phyloP scores from a whole-genome alignment of 495 filamentous ascomycete species.

The Hyaloscypha finlandica region DNA sequence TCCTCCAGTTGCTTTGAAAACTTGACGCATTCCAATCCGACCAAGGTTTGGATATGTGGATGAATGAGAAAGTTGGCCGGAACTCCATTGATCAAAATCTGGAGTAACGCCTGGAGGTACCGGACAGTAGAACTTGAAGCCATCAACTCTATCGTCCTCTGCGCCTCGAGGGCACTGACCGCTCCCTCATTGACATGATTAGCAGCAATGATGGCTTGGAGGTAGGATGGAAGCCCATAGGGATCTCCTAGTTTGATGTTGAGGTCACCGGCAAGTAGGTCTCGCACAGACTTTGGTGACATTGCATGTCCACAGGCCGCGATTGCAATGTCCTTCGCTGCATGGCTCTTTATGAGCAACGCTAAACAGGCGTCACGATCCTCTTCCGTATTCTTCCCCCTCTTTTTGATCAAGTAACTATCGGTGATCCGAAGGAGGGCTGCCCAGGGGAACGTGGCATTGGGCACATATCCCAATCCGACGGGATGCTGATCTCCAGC shows the following conservation, averaged over 20 bases:
- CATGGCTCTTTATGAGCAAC: conserved; percentile 1
- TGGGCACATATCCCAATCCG: background rate
- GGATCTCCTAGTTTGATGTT: background rate
- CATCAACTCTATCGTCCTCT: conserved; percentile 5
- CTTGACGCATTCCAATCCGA: background rate
- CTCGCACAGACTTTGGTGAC: conserved; percentile 7
- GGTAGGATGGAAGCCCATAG: background rate
- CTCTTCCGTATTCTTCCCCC: background rate
- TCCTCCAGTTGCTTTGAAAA: background rate
- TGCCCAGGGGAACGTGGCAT: conserved; percentile 10
- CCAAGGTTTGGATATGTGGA: conserved; percentile 1
- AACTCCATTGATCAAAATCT: conserved; percentile 9
- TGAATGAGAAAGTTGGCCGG: conserved; percentile 3
- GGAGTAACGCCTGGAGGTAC: background rate
- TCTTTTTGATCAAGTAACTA: conserved; percentile 12
- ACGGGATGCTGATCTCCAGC: conserved; percentile 5
- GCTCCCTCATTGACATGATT: conserved; percentile 6
- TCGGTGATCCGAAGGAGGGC: conserved; percentile 12
- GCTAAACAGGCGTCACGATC: conserved; percentile 9
- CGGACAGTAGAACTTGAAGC: background rate
- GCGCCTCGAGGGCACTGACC: background rate
- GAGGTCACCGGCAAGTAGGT: background rate
- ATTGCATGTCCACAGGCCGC: conserved; percentile 16
- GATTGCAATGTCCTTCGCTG: conserved; percentile 15
- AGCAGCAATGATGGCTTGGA: conserved; percentile 3